A percentile compares a stretch with the other conserved stretches of the same genome.
phyloP scores from a whole-genome alignment of 177 flowering plant genomes.

The Vitis hybrid region DNA sequence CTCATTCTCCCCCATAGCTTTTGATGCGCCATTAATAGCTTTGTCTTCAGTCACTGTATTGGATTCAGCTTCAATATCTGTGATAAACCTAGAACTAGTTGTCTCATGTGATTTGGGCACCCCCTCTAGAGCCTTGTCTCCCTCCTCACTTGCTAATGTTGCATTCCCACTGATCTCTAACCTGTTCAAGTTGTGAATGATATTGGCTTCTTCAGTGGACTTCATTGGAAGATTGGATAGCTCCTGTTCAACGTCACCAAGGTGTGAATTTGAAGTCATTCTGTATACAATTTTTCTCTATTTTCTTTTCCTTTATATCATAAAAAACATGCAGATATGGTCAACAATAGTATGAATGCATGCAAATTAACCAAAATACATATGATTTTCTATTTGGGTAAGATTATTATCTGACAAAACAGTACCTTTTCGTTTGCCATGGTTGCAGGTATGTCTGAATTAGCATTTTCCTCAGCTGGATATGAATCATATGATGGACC shows the following conservation, averaged over 20 bases:
- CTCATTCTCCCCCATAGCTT: neutral
- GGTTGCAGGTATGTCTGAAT: neutral
- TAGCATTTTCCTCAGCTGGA: neutral
- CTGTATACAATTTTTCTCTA: too few species aligned
- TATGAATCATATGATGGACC: neutral
- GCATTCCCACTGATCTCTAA: neutral
- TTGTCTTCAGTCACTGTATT: neutral
- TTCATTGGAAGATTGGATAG: neutral
- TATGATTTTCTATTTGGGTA: too few species aligned
- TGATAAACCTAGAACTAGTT: neutral
- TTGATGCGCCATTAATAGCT: neutral
- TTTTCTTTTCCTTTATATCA: too few species aligned
- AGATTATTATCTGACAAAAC: neutral
- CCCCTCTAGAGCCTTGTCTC: neutral
- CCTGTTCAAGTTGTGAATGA: too few species aligned
- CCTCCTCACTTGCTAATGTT: neutral
- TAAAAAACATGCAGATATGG: neutral
- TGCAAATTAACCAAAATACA: neutral
- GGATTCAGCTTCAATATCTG: constrained; percentile 3
- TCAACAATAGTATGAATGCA: too few species aligned
- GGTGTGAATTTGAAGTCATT: neutral
- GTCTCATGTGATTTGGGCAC: neutral
- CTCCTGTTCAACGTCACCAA: constrained; percentile 9
- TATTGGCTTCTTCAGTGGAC: neutral
- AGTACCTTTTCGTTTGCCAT: neutral